These are phyloP conservation scores for Auricularia heimuer DNA, from an alignment of 768 basidiomycete species.

Conservation along the genomic window DNA sequence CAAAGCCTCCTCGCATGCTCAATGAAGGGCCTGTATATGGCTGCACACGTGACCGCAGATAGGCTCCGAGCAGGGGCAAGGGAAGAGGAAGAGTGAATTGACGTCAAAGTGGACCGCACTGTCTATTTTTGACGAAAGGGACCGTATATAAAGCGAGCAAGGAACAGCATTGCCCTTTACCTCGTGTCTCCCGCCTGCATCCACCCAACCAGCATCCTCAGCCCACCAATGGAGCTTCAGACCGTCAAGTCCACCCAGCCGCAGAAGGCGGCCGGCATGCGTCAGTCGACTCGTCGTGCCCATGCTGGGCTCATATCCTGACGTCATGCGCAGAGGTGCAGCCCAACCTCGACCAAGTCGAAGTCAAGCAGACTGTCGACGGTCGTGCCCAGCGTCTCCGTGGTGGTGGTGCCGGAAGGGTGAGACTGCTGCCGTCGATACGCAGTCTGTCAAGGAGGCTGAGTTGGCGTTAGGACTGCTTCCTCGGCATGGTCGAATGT, in stretches of 20 bases:
- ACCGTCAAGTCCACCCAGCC: background rate
- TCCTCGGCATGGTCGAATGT: constrained; percentile 49
- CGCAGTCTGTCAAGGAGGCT: background rate
- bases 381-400: constrained; percentile 43
- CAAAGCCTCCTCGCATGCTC: too few relatives aligned
- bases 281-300: background rate
- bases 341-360: background rate
- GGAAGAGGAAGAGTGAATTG: too few relatives aligned
- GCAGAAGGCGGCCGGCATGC: background rate
- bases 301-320: background rate
- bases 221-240: background rate
- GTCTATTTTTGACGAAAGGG: too few relatives aligned
- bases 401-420: constrained; percentile 64
- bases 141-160: too few relatives aligned
- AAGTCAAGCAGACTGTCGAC: background rate
- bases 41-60: too few relatives aligned
- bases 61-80: too few relatives aligned
- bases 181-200: too few relatives aligned
- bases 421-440: constrained; percentile 14
- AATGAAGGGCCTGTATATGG: too few relatives aligned
- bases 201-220: too few relatives aligned
- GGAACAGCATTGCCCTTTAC: too few relatives aligned
- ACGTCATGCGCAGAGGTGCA: background rate
- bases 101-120: too few relatives aligned
- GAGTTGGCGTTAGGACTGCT: constrained; percentile 45